Conservation (phyloP, 305 asterid species). For the Salvia sclarea region DNA sequence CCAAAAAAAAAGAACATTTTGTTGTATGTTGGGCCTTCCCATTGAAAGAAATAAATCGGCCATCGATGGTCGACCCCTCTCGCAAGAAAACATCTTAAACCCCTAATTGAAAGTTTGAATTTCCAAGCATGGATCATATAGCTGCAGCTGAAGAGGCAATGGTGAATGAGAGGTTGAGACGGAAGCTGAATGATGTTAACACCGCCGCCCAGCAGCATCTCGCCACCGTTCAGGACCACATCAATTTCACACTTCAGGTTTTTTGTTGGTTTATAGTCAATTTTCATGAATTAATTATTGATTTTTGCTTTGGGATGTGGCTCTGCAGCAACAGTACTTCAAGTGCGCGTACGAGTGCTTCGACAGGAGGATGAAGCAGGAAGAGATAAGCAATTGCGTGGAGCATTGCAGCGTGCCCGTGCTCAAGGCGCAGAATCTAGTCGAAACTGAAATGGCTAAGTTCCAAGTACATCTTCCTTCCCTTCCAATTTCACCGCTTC, state of each 20-base stretch:
- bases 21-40: background rate
- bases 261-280: background rate
- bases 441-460: constrained; percentile 80
- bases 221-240: constrained; percentile 76
- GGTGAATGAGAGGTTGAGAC: constrained; percentile 64
- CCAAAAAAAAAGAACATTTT: background rate
- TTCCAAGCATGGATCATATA: constrained; percentile 59
- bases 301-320: background rate
- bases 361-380: constrained; percentile 65
- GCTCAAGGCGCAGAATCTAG: constrained; percentile 77
- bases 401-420: constrained; percentile 94
- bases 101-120: constrained; percentile 14
- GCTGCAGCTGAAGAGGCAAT: constrained; percentile 81
- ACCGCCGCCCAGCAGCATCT: constrained; percentile 78
- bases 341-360: constrained; percentile 89
- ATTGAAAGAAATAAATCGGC: background rate
- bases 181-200: constrained; percentile 75
- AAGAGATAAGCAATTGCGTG: constrained; percentile 74
- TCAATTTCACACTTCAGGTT: constrained; percentile 57
- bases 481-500: background rate
- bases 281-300: background rate
- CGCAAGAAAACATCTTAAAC: constrained; percentile 29
- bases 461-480: constrained; percentile 56
- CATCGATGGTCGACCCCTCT: constrained; percentile 9
- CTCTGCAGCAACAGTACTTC: constrained; percentile 80